Base-by-base conservation (phyloP, 2,329 filamentous ascomycete genomes). In the Fonsecaea erecta region DNA sequence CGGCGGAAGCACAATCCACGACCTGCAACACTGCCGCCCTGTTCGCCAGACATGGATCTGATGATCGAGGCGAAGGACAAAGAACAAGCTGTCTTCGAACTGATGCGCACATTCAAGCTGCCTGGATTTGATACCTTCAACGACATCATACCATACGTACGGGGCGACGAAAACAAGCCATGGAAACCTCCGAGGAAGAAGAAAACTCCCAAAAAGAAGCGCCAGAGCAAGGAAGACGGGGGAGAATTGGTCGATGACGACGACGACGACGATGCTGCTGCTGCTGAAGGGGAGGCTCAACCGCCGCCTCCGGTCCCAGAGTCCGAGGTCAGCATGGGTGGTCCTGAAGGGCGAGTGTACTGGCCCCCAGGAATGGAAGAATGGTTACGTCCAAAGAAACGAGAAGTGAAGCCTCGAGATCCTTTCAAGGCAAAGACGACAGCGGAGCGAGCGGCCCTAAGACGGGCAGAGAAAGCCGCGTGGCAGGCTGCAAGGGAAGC, bases 31-130 rank as follows among this genome's bases (percentile, higher is more conserved):
- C 78, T 98, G 0, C 94, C 94, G 0, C 93, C 94, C 0, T 97
- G 94, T 72, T 83, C 88, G 3, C 81, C 86, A 0, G 88, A 90
- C 34, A 95, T 96, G 90, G 94, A 97, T 74, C 82, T 98, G n/a
- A 98, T 98, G 94, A 97, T 98, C 66, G 94, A 98, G 79, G 94
- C 94, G 54, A 98, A 98, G 76, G 94, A 97, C 74, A 98, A 98
- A 77, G 94, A 98, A 75, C 94, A 98, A 77, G 93, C 94, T 0
- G 92, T 97, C 0, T 96, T 98, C 72, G 92, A 96, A 69, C 83
- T 98, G 18, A 97, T 97, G 93, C 85, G 90, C 24, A 93, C 84
- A 0, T 96, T 93, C 76, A 93, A 89, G 72, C 82, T 98, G 0
- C 91, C 93, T 0, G 93, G 93, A 0, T 91, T 88, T 78, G 83